A percentile compares a stretch with the other conserved stretches of the same genome.
Conservation (phyloP, 2,329 filamentous ascomycete species). For the Aspergillus sp. region DNA sequence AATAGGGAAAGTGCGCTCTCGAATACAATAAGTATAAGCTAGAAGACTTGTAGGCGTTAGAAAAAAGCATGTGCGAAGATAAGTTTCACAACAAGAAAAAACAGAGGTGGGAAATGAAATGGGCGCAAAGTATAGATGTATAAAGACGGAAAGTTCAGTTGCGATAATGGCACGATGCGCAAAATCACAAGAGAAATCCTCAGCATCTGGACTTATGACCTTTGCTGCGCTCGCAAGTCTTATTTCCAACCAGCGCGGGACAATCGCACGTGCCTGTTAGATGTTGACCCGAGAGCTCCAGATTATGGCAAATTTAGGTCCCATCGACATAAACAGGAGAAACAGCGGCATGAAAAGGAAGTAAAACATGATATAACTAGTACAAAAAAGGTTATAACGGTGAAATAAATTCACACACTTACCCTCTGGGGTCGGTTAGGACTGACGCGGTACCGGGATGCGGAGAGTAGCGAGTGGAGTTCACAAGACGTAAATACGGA, state of each 20-base stretch:
- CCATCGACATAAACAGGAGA: background rate
- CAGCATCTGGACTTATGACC: background rate
- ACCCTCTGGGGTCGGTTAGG: conserved; percentile 1
- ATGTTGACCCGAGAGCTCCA: background rate
- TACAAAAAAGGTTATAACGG: background rate
- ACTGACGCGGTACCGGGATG: background rate
- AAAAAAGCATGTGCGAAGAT: background rate
- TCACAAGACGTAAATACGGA: background rate
- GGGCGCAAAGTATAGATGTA: background rate
- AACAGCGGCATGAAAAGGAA: background rate
- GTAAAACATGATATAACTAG: background rate
- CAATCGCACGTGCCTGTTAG: conserved; percentile 11
- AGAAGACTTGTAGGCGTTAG: conserved; percentile 3
- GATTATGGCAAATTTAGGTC: background rate
- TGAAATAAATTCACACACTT: conserved; percentile 1
- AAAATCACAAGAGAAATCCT: background rate
- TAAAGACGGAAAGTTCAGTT: background rate
- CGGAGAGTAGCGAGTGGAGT: background rate
- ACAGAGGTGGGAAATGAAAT: background rate
- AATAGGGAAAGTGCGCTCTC: background rate
- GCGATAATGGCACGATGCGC: background rate
- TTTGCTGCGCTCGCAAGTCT: background rate
- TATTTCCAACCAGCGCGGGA: background rate
- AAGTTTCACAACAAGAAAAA: background rate
- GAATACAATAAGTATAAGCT: background rate